Base-by-base conservation (phyloP, 306 rosid genomes). In the Cucurbita moschata region DNA sequence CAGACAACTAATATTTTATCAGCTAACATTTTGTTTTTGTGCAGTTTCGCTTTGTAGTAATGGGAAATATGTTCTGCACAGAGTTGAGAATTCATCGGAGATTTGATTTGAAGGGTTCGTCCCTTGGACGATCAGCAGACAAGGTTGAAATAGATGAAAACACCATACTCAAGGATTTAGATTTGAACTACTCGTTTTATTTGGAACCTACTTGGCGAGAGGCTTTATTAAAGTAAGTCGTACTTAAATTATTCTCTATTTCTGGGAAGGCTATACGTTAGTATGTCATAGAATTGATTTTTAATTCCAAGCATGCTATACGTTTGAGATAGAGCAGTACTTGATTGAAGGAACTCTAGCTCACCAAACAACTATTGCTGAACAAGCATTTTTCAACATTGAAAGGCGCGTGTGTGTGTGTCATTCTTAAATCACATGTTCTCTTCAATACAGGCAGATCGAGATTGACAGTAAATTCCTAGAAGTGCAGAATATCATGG, bases 11-110 rank as follows among this genome's bases (percentile, higher is more conserved):
- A 75, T 78, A 44, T 76, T 62, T 62, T 56, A 49, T 63, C 8
- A 14, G 3, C 75, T 53, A 37, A 55, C 71, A 66, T 58, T 69
- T 61, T 73, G 75, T 80, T 56, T 76, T 57, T 61, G 49, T 83
- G 87, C 96, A 94, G 99, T 94, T 94, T 81, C 95, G 99, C 50
- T 94, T 94, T 84, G 99, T 94, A 44, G 97, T 94, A 71, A 94
- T 94, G 99, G 99, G 99, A 80, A 94, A 94, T 87, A 94, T 94
- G 99, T 94, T 94, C 86, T 94, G 99, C 84, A 94, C 99, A 49
- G 97, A 94, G 83, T 79, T 94, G 77, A 88, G 99, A 86, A 94
- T 94, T 78, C 99, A 94, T 84, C 81, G 96, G 65, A 85, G 99
- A 80, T 94, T 81, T 77, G 99, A 94, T 80, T 84, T 94, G 82